These are phyloP conservation scores for Suhomyces kunorum DNA, from an alignment of 1,139 yeast genomes.

Conservation along the genomic window DNA sequence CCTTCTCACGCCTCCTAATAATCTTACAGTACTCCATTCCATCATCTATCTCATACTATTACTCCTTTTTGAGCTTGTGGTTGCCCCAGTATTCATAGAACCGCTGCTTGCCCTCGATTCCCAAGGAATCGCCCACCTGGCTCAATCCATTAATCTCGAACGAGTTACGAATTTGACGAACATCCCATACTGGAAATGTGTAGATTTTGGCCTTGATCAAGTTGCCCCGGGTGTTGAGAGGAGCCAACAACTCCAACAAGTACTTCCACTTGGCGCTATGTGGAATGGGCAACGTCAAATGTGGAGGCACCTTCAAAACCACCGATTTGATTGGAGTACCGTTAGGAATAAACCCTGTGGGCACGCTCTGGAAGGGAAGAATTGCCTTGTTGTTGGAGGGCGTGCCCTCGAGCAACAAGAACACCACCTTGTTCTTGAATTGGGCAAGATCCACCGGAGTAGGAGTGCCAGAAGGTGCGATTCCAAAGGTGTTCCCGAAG, in stretches of 20 bases:
- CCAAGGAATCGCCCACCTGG: constrained; percentile 29
- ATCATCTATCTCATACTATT: not conserved
- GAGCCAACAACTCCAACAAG: constrained; percentile 28
- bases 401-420: constrained; percentile 66
- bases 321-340: constrained; percentile 41
- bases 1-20: too few species aligned
- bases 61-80: constrained; percentile 18
- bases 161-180: constrained; percentile 22
- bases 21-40: too few species aligned
- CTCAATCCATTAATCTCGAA: constrained; percentile 36
- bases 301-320: constrained; percentile 44
- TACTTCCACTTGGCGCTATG: constrained; percentile 23
- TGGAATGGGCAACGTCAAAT: constrained; percentile 40
- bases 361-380: constrained; percentile 41
- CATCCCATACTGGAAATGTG: constrained; percentile 22
- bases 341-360: constrained; percentile 13
- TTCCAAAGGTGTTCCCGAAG: constrained; percentile 33
- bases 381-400: constrained; percentile 65
- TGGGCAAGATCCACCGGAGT: constrained; percentile 22
- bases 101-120: constrained; percentile 30
- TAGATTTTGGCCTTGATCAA: constrained; percentile 30
- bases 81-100: constrained; percentile 36
- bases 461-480: constrained; percentile 9
- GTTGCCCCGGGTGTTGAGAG: constrained; percentile 21
- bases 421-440: constrained; percentile 39